Evolutionary conservation across 2,329 filamentous ascomycete genomes (phyloP).

Genomic region (Fonsecaea nubica): DNA sequence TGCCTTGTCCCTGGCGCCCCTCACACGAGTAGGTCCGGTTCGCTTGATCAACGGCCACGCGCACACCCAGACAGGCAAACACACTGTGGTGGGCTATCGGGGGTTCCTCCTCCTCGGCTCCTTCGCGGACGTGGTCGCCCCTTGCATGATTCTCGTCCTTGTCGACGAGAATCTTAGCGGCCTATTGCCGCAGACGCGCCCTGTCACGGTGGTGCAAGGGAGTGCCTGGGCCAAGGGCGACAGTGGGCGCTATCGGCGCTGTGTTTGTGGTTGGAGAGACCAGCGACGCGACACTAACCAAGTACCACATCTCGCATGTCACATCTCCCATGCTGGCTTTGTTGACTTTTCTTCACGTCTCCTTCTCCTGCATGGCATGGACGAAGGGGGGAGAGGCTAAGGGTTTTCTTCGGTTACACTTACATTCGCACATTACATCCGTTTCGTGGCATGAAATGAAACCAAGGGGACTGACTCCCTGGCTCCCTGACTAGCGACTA

Average conservation of each 20-base stretch:
- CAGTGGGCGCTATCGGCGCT: no score
- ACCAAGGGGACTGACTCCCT: neutral
- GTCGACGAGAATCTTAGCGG: neutral
- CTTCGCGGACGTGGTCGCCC: neutral
- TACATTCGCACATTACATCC: neutral
- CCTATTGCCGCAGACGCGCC: neutral
- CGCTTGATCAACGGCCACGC: no score
- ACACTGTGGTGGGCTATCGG: no score
- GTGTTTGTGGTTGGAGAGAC: no score
- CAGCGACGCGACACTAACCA: no score
- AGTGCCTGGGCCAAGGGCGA: no score
- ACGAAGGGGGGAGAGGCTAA: neutral
- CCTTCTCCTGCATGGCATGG: neutral
- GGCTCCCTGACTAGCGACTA: neutral
- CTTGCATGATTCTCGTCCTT: conserved; percentile 5
- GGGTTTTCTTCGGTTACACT: neutral
- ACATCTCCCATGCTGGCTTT: neutral
- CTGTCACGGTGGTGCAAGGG: no score
- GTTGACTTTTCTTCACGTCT: neutral
- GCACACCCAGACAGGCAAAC: no score
- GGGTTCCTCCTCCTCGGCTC: neutral
- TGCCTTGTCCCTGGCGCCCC: no score
- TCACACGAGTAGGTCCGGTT: no score
- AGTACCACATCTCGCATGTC: no score
- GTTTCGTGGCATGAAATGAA: neutral